These are phyloP conservation scores for Aristolochia californica DNA, from an alignment of 164 flowering plant species.

Conservation along the genomic window DNA sequence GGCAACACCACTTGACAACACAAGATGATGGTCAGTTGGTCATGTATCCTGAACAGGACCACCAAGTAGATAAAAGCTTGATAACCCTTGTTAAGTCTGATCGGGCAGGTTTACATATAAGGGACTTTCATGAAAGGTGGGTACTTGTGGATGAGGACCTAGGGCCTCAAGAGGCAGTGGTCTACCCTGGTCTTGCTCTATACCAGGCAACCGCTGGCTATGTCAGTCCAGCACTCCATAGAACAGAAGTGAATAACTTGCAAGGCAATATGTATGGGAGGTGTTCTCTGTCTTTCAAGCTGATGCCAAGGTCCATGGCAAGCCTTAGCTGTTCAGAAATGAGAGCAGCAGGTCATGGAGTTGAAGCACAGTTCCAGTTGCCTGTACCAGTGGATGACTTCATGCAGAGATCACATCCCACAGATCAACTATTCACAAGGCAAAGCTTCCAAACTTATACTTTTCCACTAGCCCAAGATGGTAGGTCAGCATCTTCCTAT, in stretches of 20 bases:
- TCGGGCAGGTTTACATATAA: constrained; percentile 67
- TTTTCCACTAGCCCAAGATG: constrained; percentile 57
- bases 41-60: constrained; percentile 74
- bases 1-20: constrained; percentile 50
- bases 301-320: constrained; percentile 90
- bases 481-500: constrained; percentile 27
- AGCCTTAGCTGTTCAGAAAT: constrained; percentile 86
- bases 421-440: constrained; percentile 59
- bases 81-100: constrained; percentile 76
- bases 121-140: constrained; percentile 80
- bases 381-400: constrained; percentile 93
- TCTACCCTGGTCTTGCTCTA: constrained; percentile 88
- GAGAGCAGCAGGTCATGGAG: constrained; percentile 94
- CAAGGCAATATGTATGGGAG: constrained; percentile 72
- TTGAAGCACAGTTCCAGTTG: constrained; percentile 92
- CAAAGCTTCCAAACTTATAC: constrained; percentile 44
- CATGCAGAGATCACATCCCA: constrained; percentile 80
- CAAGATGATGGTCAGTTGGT: constrained; percentile 75
- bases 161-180: constrained; percentile 86
- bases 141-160: constrained; percentile 78
- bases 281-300: constrained; percentile 77
- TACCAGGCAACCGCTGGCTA: constrained; percentile 96
- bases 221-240: constrained; percentile 64
- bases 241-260: constrained; percentile 45
- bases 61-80: constrained; percentile 69